Evolutionary conservation across 495 filamentous ascomycete genomes (phyloP), one percentile per base, ranked within the genome.

Genomic region (Pyrenula massariospora): DNA sequence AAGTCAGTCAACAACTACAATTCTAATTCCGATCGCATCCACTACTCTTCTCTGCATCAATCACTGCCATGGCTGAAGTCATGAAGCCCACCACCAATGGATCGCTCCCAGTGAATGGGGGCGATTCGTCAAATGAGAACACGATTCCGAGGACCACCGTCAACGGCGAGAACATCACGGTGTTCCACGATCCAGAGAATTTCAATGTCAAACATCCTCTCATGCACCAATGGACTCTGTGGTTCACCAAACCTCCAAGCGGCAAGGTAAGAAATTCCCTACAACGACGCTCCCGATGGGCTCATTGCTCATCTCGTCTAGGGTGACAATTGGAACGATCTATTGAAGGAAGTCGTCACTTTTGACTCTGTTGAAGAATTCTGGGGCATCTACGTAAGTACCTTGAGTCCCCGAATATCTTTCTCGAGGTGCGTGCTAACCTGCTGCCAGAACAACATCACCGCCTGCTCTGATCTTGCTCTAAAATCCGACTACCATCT

Each of bases 361-460:
- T 96, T 99, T 65, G 89, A 92, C 75, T 95, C 91, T 12, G 93
- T 99, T 2, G 93, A 99, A 71, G 94, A 99, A 70, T 99, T 99
- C 77, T 99, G 93, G 93, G 93, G 93, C 54, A 86, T 97, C 65
- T 96, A 99, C 68, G 93, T 97, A 83, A 66, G 93, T 77, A 23
- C 22, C 42, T 24, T 60, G 24, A n/a, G 12, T 10, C 25, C 12
- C 0, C 36, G 50, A 8, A 23, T 19, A 19, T 48, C 55, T 48
- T 25, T 22, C 25, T 56, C 11, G 3, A n/a, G 52, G 53, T 36
- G 47, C 36, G 24, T 24, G 31, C 42, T 42, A 5, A 42, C 31
- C 8, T 60, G 24, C 51, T 25, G 15, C 12, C 67, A 98, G 93
- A 99, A 99, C 78, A 99, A 99, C 74, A 96, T 99, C 71, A 87